phyloP scores from a whole-genome alignment of 1,284 basidiomycete genomes.

The Cutaneotrichosporon dermatis region DNA sequence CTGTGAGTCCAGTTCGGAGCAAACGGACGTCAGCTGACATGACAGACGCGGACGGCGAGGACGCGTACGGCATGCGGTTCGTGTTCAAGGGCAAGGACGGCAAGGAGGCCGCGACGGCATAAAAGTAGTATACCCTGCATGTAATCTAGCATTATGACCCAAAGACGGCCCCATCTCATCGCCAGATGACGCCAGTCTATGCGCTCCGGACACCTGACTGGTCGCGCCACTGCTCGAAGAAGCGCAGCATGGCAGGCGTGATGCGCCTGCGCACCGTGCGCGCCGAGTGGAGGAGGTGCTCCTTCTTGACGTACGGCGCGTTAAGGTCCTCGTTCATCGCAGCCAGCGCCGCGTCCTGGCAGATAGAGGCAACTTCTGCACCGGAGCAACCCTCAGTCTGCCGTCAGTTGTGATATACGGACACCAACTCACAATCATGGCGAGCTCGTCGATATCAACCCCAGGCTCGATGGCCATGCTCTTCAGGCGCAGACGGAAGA shows the following conservation, averaged over 20 bases:
- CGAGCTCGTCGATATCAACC: slow-evolving; percentile 67
- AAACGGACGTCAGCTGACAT: not conserved
- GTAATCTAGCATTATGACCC: slow-evolving; percentile 12
- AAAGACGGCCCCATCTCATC: too few species aligned
- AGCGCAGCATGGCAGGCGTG: slow-evolving; percentile 70
- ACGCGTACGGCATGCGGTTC: slow-evolving; percentile 83
- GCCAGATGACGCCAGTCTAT: slow-evolving; percentile 5
- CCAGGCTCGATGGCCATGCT: slow-evolving; percentile 74
- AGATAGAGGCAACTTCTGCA: slow-evolving; percentile 85
- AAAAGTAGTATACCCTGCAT: slow-evolving; percentile 9
- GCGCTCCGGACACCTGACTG: slow-evolving; percentile 46
- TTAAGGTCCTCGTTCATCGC: slow-evolving; percentile 84
- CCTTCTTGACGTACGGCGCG: slow-evolving; percentile 65
- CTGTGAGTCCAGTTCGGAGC: slow-evolving; percentile 56
- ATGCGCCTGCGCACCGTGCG: slow-evolving; percentile 72
- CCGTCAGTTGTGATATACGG: not conserved
- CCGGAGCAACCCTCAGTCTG: slow-evolving; percentile 94
- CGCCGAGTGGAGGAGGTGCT: slow-evolving; percentile 73
- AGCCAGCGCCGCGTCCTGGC: slow-evolving; percentile 90
- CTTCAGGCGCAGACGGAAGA: slow-evolving; percentile 69
- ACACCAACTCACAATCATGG: slow-evolving; percentile 61
- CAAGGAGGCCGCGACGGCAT: slow-evolving; percentile 8
- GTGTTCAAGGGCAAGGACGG: slow-evolving; percentile 32
- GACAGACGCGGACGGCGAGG: slow-evolving; percentile 84
- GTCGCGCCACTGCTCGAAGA: slow-evolving; percentile 62